phyloP scores from a whole-genome alignment of 768 basidiomycete genomes.

The Vishniacozyma victoriae region DNA sequence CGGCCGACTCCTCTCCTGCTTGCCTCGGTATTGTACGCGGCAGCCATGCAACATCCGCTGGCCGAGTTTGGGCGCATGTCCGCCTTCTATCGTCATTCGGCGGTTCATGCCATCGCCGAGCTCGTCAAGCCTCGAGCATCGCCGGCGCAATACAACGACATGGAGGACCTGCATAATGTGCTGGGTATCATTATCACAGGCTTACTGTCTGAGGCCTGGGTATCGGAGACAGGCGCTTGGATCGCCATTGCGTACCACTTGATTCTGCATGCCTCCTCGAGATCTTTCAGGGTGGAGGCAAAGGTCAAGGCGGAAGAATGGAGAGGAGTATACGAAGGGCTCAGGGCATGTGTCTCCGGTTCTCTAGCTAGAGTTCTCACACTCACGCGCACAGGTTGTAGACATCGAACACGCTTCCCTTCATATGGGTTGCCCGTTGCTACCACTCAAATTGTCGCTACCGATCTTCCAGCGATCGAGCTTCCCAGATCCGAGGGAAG shows the following conservation, averaged over 20 bases:
- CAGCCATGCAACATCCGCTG: conserved; percentile 3
- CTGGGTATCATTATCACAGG: conserved; percentile 7
- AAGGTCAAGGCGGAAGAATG: background rate
- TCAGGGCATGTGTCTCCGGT: background rate
- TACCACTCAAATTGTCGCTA: background rate
- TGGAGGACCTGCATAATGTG: background rate
- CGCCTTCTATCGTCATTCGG: conserved; percentile 1
- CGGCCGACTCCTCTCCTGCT: conserved; percentile 6
- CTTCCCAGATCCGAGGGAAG: background rate
- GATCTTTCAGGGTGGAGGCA: no score
- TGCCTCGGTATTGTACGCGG: conserved; percentile 3
- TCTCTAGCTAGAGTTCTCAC: background rate
- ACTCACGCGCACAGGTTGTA: no score
- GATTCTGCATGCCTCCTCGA: background rate
- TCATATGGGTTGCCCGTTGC: conserved; percentile 1
- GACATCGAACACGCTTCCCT: conserved; percentile 10
- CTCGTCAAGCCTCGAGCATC: background rate
- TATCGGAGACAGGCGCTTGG: conserved; percentile 4
- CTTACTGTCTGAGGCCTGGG: conserved; percentile 1
- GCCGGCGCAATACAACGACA: background rate
- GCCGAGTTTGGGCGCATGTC: background rate
- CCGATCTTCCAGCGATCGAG: background rate
- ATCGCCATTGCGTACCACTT: conserved; percentile 4
- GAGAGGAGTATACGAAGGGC: conserved; percentile 6
- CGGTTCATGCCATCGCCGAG: conserved; percentile 1